Evolutionary conservation across 345 rosid genomes (phyloP), one percentile per base, ranked within the genome.

Genomic region (Melaleuca alternifolia): DNA sequence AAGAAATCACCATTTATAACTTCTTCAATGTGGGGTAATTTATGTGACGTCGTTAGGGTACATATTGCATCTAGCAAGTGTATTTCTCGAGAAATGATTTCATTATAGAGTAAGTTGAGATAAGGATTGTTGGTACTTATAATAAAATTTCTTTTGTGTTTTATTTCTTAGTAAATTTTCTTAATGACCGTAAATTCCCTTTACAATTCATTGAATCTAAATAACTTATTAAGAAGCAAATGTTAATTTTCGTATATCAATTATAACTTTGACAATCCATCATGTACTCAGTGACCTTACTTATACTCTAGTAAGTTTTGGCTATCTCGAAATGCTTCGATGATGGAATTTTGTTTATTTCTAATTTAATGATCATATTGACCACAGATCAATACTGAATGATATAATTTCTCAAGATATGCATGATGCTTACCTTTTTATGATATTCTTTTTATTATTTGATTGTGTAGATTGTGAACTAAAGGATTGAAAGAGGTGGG

Each of bases 361-460:
- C 33, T 65, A 30, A 65, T 33, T 23, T 44, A 65, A 33, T 65
- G 11, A 18, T 65, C 46, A 30, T 33, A 33, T 4, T 65, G 37
- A 16, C 33, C 33, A 26, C 4, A 11, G 65, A 26, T 3, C 0
- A 7, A n/a, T 6, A 1, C 18, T n/a, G 9, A 1, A 59, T 1
- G 11, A 16, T 65, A 33, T 6, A 65, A 65, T 65, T 33, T 65
- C 6, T 65, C 1, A 1, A 16, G 77, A 54, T 0, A 54, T 54
- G 59, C 11, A 9, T 23, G 12, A 24, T 54, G 9, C 24, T 54
- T 33, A 33, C 33, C 48, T 71, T 15, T 71, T 71, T 10, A 33
- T 71, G 79, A 12, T 71, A 33, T 71, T 71, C 48, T 24, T 33
- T 71, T 71, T 33, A 18, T 16, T 71, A 12, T 71, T 16, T 9